Conservation (phyloP, 352 stramenopile species). For the Phytophthora fragariae region DNA sequence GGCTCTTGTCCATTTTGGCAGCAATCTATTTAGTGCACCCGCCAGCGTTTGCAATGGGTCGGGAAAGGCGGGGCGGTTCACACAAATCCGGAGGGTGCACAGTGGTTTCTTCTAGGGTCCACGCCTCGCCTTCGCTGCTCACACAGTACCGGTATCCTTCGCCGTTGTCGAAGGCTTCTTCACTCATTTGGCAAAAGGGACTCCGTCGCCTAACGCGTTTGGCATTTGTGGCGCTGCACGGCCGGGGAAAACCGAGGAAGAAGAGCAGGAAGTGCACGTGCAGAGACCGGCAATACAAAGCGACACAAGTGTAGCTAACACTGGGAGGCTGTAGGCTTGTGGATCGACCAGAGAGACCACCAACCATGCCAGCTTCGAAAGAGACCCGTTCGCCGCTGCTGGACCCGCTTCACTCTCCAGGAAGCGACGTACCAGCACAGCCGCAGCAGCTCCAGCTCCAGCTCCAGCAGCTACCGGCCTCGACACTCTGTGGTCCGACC, state of each 20-base stretch:
- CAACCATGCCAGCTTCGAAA: constrained; percentile 9
- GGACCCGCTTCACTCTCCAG: constrained; percentile 33
- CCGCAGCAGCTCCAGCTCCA: background rate
- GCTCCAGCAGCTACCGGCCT: constrained; percentile 1
- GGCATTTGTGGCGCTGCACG: constrained; percentile 17
- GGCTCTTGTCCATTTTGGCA: constrained; percentile 1
- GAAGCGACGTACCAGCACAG: constrained; percentile 14
- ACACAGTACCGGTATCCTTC: background rate
- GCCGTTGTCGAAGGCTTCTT: constrained; percentile 6
- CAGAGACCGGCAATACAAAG: constrained; percentile 36
- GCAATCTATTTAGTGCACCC: background rate
- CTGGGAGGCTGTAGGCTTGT: background rate
- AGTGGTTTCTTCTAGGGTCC: constrained; percentile 25
- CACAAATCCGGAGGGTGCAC: constrained; percentile 3
- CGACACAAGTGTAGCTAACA: constrained; percentile 16
- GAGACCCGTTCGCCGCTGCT: constrained; percentile 21
- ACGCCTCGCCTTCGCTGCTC: background rate
- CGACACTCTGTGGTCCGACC: constrained; percentile 23
- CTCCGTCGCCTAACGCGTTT: background rate
- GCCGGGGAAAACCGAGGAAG: constrained; percentile 34
- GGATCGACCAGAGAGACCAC: background rate
- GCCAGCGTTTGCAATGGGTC: constrained; percentile 7
- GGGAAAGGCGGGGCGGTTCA: constrained; percentile 27
- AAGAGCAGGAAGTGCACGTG: constrained; percentile 43
- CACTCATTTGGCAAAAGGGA: constrained; percentile 30